Percentiles rank a stretch among this genome's conserved stretches.
phyloP scores from a whole-genome alignment of 2,329 filamentous ascomycete genomes.

The Ophiostoma sp. region DNA sequence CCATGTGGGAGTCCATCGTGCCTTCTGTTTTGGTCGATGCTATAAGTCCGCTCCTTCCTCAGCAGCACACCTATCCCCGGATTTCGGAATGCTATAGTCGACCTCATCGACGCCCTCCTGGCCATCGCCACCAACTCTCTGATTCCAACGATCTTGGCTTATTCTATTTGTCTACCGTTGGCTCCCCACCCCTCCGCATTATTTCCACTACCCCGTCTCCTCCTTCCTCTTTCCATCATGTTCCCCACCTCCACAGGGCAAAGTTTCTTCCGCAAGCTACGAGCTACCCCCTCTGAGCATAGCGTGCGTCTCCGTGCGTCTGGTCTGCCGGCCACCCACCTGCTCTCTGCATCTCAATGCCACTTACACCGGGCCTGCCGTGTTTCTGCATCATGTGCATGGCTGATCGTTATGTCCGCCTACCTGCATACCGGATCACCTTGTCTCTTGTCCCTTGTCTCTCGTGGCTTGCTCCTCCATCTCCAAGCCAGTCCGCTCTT shows the following conservation, averaged over 20 bases:
- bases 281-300: not conserved
- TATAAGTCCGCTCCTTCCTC: not conserved
- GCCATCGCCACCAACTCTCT: not conserved
- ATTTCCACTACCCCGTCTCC: not conserved
- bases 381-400: not conserved
- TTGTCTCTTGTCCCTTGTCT: not conserved
- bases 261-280: slow-evolving; percentile 24
- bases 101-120: not conserved
- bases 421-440: not conserved
- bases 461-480: not conserved
- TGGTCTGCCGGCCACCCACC: not conserved
- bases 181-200: not conserved
- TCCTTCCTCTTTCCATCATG: not conserved
- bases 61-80: not conserved
- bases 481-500: not conserved
- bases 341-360: not conserved
- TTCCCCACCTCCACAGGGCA: slow-evolving; percentile 24
- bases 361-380: not conserved
- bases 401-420: not conserved
- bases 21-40: not conserved
- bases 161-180: not conserved
- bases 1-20: not conserved
- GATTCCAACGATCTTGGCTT: not conserved
- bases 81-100: not conserved
- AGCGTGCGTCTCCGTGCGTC: not conserved